Evolutionary conservation across 1,284 basidiomycete genomes (phyloP), one percentile per base, ranked within the genome.

Genomic region (Cutaneotrichosporon sp.): DNA sequence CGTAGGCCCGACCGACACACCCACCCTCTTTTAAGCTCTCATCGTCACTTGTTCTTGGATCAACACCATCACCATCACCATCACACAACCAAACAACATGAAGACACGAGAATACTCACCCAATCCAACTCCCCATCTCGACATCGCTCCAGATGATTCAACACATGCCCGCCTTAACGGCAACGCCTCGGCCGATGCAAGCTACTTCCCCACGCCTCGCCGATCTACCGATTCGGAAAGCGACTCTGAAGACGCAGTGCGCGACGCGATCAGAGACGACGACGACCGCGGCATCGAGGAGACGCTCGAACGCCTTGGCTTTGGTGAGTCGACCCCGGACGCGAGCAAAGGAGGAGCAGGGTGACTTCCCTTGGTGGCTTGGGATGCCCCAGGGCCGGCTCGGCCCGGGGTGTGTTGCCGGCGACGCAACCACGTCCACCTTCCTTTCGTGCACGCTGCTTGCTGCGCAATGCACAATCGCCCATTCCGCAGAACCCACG

Each of bases 251-350:
- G 57, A 58, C 42, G 57, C 50, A 5, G 50, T 58, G 50, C 57
- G 50, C 29, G 51, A 34, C 20, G 51, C 51, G 18, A 36, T 53
- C 9, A 20, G 51, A 22, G 20, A 42, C 22, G 59, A 60, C 22
- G 45, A 80, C 79, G 27, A 88, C 61, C 89, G 89, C 11, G 87
- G 88, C 66, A 82, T 93, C 42, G 91, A 92, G 79, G 88, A 85
- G 73, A 94, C 91, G 1, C 89, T 95, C 79, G 91, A 94, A 74
- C 85, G 86, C 46, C 90, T 95, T 70, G 92, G 92, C 33, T 93
- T 95, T 88, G 92, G 92, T 85, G 67, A 42, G 77, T 92, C n/a
- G 38, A 7, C 5, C 38, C 18, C 16, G 16, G 18, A 42, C 7
- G 7, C 18, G 38, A n/a, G n/a, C n/a, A n/a, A n/a, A n/a, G n/a